Conservation (phyloP, 441 rosid species). For the Populus tomentosa region DNA sequence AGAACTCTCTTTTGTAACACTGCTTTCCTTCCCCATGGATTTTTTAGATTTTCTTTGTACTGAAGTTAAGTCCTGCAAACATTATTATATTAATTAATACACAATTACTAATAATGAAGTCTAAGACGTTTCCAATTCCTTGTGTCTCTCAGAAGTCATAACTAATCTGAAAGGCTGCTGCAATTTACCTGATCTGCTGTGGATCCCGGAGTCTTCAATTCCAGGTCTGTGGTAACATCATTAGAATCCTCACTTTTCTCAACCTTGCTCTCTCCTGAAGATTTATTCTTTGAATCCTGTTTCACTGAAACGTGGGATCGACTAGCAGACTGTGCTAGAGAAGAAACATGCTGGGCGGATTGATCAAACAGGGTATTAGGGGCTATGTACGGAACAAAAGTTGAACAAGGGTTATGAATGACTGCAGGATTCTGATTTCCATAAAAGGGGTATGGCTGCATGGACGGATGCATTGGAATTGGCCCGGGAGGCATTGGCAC, state of each 20-base stretch:
- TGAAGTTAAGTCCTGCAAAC: constrained; percentile 47
- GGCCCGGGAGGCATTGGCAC: constrained; percentile 71
- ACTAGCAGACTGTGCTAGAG: constrained; percentile 32
- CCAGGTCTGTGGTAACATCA: constrained; percentile 68
- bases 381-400: constrained; percentile 58
- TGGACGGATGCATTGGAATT: constrained; percentile 72
- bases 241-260: constrained; percentile 54
- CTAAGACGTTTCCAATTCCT: background rate
- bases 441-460: constrained; percentile 69
- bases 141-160: background rate
- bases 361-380: constrained; percentile 58
- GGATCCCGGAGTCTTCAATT: constrained; percentile 80
- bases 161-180: background rate
- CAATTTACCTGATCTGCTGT: constrained; percentile 54
- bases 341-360: constrained; percentile 42
- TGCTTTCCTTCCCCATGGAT: constrained; percentile 36
- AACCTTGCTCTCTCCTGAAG: constrained; percentile 49
- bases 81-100: background rate
- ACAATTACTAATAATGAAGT: background rate
- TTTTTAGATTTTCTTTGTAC: constrained; percentile 42
- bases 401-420: constrained; percentile 60
- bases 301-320: constrained; percentile 36
- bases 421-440: constrained; percentile 68
- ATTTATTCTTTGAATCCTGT: constrained; percentile 47
- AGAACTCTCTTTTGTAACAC: constrained; percentile 42